Conservation (phyloP, 129 eudicot genomes). For the Pseudognaphalium luteoalbum region DNA sequence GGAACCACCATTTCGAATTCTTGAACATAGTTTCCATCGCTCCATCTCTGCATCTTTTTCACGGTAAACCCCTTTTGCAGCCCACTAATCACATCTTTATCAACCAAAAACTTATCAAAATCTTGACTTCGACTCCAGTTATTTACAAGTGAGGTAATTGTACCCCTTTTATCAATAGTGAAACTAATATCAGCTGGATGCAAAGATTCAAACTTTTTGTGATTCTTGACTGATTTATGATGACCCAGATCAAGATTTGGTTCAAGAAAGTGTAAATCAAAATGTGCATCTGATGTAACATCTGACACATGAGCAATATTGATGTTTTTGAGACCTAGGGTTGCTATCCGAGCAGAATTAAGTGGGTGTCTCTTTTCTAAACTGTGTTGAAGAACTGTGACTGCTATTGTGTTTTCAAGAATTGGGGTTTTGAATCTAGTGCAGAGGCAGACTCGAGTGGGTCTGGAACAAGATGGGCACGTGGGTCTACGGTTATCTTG, state of each 20-base stretch:
- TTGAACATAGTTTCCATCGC: slow-evolving; percentile 34
- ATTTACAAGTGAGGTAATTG: slow-evolving; percentile 28
- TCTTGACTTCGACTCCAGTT: slow-evolving; percentile 22
- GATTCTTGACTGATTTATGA: slow-evolving; percentile 16
- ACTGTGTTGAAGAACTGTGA: slow-evolving; percentile 81
- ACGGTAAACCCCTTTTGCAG: slow-evolving; percentile 62
- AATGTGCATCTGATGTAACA: slow-evolving; percentile 60
- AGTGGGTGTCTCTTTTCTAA: slow-evolving; percentile 84
- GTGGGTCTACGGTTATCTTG: slow-evolving; percentile 60
- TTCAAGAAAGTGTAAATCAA: slow-evolving; percentile 34
- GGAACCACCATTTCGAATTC: slow-evolving; percentile 58
- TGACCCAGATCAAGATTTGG: slow-evolving; percentile 28
- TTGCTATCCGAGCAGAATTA: slow-evolving; percentile 77
- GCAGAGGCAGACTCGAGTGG: slow-evolving; percentile 68
- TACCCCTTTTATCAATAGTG: slow-evolving; percentile 54
- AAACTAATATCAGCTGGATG: slow-evolving; percentile 37
- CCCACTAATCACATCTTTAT: slow-evolving; percentile 22
- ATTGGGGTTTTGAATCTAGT: slow-evolving; percentile 55
- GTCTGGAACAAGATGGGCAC: slow-evolving; percentile 79
- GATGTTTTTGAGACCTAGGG: slow-evolving; percentile 65
- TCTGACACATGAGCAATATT: slow-evolving; percentile 55
- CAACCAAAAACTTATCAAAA: slow-evolving; percentile 43
- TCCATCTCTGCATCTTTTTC: slow-evolving; percentile 44
- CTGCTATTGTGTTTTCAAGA: slow-evolving; percentile 65
- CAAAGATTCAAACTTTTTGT: slow-evolving; percentile 17